Evolutionary conservation across 345 rosid species (phyloP), one percentile per base, ranked within the genome.

Genomic region (Firmiana major): DNA sequence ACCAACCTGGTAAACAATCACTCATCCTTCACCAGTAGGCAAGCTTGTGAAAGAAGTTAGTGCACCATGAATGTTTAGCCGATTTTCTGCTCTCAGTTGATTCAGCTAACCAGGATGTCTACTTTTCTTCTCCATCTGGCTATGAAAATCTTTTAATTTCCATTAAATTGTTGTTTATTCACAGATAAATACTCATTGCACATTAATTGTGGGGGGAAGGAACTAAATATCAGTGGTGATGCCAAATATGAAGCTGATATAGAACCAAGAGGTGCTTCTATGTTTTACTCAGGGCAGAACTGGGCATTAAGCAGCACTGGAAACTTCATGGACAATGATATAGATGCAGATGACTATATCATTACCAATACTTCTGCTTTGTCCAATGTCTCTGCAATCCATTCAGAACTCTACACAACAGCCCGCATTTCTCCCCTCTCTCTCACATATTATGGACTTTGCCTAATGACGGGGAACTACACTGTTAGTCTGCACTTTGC

Each of bases 221-320:
- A 83, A 80, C 10, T 78, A 64, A 81, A 31, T 28, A 10, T 80
- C 2, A 78, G 74, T 34, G 84, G 75, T 48, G 79, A 43, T 10
- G 78, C 62, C 79, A 82, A 75, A 51, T 93, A 90, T 38, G 89
- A 89, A 69, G 85, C 86, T 75, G 97, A 94, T 82, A 17, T 24
- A 22, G 91, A 87, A 48, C 43, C 79, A n/a, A 87, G 87, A 84
- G 97, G 98, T 45, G 92, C 97, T 80, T 90, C 98, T 12, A 87
- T 83, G 90, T 90, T 76, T 78, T 76, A 79, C 78, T 9, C 15
- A 28, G 77, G 83, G 64, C 84, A 84, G 67, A 80, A 85, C 65
- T 93, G 97, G 97, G 97, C 90, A 79, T 84, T 87, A 48, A 94
- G 98, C 86, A 94, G 94, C 87, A 94, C 93, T 0, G 97, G 98